Conservation (phyloP, 495 filamentous ascomycete genomes). For the Baudoinia panamericana region DNA sequence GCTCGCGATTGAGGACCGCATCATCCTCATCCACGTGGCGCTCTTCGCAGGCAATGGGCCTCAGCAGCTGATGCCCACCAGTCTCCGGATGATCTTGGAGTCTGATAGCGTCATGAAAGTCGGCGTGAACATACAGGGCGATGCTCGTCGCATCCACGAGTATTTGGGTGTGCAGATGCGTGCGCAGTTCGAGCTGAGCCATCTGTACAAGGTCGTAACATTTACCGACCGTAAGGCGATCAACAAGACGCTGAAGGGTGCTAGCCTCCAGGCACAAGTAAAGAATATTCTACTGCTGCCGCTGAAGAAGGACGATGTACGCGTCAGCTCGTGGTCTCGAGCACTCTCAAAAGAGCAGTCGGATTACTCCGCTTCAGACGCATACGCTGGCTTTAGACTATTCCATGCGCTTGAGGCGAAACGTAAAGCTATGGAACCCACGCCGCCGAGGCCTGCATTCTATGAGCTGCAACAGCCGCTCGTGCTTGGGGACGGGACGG, state of each 20-base stretch:
- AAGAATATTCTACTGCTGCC: slow-evolving; percentile 27
- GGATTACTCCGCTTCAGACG: slow-evolving; percentile 29
- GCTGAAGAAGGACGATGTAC: slow-evolving; percentile 26
- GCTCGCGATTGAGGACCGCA: slow-evolving; percentile 28
- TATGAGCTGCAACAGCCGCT: slow-evolving; percentile 15
- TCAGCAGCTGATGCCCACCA: slow-evolving; percentile 25
- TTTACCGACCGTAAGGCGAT: slow-evolving; percentile 14
- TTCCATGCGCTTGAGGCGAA: slow-evolving; percentile 28
- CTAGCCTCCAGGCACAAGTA: slow-evolving; percentile 24
- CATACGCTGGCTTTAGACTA: slow-evolving; percentile 29
- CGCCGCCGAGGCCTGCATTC: slow-evolving; percentile 23
- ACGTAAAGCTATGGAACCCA: slow-evolving; percentile 25
- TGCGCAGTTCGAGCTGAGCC: slow-evolving; percentile 28
- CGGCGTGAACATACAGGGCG: slow-evolving; percentile 78
- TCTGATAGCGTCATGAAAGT: slow-evolving; percentile 71
- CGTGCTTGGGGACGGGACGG: slow-evolving; percentile 11
- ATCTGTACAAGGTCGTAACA: slow-evolving; percentile 29
- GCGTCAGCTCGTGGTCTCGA: slow-evolving; percentile 28
- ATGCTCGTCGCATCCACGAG: slow-evolving; percentile 32
- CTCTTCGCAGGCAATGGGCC: slow-evolving; percentile 20
- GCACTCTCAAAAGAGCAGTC: slow-evolving; percentile 22
- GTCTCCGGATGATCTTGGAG: slow-evolving; percentile 48
- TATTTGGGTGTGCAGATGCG: slow-evolving; percentile 22
- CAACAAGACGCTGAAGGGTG: slow-evolving; percentile 19
- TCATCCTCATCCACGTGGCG: slow-evolving; percentile 29